A percentile compares a stretch with the other conserved stretches of the same genome.
Conservation (phyloP, 2,329 filamentous ascomycete genomes). For the Ascochyta fabae region DNA sequence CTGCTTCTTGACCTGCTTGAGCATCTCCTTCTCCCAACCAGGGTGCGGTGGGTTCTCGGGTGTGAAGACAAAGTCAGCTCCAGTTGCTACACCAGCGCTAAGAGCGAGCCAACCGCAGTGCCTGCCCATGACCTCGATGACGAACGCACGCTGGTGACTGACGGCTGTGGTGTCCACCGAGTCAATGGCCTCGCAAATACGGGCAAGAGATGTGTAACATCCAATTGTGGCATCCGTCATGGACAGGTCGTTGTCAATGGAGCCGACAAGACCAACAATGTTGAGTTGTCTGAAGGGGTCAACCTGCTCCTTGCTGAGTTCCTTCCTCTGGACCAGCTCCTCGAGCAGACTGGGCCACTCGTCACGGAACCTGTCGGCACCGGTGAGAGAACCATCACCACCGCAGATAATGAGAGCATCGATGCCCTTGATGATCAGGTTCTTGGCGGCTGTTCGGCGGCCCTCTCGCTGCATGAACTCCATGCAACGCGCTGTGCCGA, state of each 20-base stretch:
- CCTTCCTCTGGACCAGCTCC: constrained; percentile 78
- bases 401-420: constrained; percentile 96
- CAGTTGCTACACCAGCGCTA: constrained; percentile 93
- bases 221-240: constrained; percentile 97
- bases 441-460: constrained; percentile 85
- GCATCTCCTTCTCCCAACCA: constrained; percentile 72
- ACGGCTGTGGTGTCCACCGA: constrained; percentile 94
- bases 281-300: constrained; percentile 85
- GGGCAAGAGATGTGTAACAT: constrained; percentile 88
- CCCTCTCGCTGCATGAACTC: constrained; percentile 89
- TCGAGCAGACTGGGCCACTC: constrained; percentile 90
- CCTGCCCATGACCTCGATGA: constrained; percentile 94
- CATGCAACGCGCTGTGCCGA: constrained; percentile 93
- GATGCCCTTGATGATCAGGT: constrained; percentile 91
- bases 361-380: constrained; percentile 87
- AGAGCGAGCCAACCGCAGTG: constrained; percentile 98
- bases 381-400: constrained; percentile 88
- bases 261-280: constrained; percentile 94
- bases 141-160: constrained; percentile 94
- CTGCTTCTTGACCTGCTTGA: constrained; percentile 64
- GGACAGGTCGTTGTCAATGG: constrained; percentile 98
- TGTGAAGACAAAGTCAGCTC: constrained; percentile 96
- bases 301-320: constrained; percentile 74
- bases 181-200: constrained; percentile 95
- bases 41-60: constrained; percentile 88